phyloP scores from a whole-genome alignment of 2,329 filamentous ascomycete species.

The Neopestalotiopsis sp. region DNA sequence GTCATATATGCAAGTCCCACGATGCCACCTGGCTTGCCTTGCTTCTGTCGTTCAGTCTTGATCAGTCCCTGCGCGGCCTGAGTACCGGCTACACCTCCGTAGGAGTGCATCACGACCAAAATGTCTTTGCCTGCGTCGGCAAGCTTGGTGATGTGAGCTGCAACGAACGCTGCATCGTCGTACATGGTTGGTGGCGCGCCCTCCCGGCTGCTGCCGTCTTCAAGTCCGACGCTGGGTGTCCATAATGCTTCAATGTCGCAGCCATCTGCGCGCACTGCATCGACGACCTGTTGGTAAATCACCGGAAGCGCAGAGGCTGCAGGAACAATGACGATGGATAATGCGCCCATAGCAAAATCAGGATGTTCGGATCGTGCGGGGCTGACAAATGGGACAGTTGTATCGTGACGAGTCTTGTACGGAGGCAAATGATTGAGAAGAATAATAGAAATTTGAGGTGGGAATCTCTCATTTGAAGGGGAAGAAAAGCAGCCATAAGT shows the following conservation, averaged over 20 bases:
- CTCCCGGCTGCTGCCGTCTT: constrained; percentile 14
- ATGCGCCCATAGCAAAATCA: background rate
- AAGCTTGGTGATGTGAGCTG: constrained; percentile 36
- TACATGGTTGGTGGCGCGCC: constrained; percentile 32
- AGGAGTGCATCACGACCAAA: constrained; percentile 31
- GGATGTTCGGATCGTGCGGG: too few relatives aligned
- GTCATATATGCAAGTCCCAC: constrained; percentile 38
- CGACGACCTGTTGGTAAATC: constrained; percentile 25
- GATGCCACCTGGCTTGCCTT: constrained; percentile 43
- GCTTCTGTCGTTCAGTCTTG: constrained; percentile 36
- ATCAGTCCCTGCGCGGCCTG: constrained; percentile 39
- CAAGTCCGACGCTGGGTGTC: constrained; percentile 21
- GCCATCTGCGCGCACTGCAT: constrained; percentile 22
- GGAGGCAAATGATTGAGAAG: too few relatives aligned
- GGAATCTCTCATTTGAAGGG: too few relatives aligned
- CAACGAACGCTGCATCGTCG: constrained; percentile 40
- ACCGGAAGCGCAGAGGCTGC: constrained; percentile 23
- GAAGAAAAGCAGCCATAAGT: too few relatives aligned
- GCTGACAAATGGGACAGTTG: too few relatives aligned
- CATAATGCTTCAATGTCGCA: constrained; percentile 29
- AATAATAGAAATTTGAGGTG: too few relatives aligned
- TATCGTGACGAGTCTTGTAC: too few relatives aligned
- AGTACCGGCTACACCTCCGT: constrained; percentile 30
- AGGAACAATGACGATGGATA: constrained; percentile 2
- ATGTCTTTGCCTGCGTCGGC: constrained; percentile 37